Evolutionary conservation across 164 flowering plant genomes (phyloP).

Genomic region (Annona squamosa): DNA sequence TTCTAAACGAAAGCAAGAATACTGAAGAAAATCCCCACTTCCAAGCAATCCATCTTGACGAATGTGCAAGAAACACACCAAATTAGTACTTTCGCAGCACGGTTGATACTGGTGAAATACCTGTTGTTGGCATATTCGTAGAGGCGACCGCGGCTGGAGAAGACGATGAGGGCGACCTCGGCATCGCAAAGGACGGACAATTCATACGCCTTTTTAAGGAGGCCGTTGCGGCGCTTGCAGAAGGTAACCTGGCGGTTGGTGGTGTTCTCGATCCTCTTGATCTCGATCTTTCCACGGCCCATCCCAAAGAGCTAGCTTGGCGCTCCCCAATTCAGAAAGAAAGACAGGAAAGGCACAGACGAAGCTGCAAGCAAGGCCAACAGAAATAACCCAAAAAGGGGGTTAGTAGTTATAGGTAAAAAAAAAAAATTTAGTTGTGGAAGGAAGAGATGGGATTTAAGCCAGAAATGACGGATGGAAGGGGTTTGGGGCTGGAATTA

Average conservation of each 20-base stretch:
- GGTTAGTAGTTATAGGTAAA: background rate
- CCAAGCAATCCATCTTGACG: background rate
- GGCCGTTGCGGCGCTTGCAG: slow-evolving; percentile 68
- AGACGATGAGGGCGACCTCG: slow-evolving; percentile 70
- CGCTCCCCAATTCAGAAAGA: slow-evolving; percentile 3
- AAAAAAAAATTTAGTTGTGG: background rate
- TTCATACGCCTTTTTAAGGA: slow-evolving; percentile 76
- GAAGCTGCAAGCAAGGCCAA: background rate
- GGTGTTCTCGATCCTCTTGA: slow-evolving; percentile 81
- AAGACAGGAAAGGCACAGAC: background rate
- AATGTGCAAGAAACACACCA: background rate
- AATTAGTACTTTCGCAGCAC: background rate
- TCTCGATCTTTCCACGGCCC: slow-evolving; percentile 78
- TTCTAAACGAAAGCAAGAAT: background rate
- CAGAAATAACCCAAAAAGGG: background rate
- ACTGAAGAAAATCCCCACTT: background rate
- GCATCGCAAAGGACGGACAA: slow-evolving; percentile 80
- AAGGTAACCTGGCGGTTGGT: slow-evolving; percentile 79
- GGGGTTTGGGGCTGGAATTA: slow-evolving; percentile 21
- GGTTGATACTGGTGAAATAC: slow-evolving; percentile 16
- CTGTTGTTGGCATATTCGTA: slow-evolving; percentile 79
- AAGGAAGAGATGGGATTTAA: background rate
- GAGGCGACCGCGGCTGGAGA: slow-evolving; percentile 79
- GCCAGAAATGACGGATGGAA: slow-evolving; percentile 9
- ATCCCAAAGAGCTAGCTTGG: slow-evolving; percentile 21